These are phyloP conservation scores for Hyphopichia buzzinii DNA, from an alignment of 1,139 yeast species.

Conservation along the genomic window DNA sequence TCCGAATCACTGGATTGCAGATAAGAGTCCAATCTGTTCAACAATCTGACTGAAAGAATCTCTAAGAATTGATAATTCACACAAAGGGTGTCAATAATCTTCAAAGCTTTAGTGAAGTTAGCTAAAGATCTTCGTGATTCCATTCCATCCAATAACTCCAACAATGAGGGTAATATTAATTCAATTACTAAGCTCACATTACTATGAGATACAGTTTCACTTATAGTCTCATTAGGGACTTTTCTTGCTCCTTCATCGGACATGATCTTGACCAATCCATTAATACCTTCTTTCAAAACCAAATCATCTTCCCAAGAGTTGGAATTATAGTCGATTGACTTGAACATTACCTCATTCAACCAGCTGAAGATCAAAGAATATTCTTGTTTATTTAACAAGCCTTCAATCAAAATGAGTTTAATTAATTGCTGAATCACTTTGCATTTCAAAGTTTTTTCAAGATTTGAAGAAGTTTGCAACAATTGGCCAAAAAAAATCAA, in stretches of 20 bases:
- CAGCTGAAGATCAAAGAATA: constrained; percentile 62
- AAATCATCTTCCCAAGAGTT: constrained; percentile 33
- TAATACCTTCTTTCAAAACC: constrained; percentile 37
- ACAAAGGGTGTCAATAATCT: constrained; percentile 43
- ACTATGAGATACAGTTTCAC: constrained; percentile 8
- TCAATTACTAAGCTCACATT: constrained; percentile 47
- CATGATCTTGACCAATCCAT: constrained; percentile 53
- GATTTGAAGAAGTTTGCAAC: constrained; percentile 60
- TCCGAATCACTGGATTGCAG: constrained; percentile 8
- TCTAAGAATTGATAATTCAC: constrained; percentile 49
- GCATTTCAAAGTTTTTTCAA: constrained; percentile 68
- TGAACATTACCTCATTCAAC: constrained; percentile 55
- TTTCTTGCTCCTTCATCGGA: constrained; percentile 11
- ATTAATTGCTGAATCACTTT: constrained; percentile 65
- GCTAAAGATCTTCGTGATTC: constrained; percentile 13
- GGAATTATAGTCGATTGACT: constrained; percentile 36
- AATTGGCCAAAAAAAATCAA: constrained; percentile 64
- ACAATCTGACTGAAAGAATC: constrained; percentile 47
- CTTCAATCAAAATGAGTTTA: constrained; percentile 46
- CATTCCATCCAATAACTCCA: constrained; percentile 46
- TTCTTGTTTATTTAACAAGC: constrained; percentile 53
- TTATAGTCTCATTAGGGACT: constrained; percentile 22
- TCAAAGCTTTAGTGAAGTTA: constrained; percentile 31
- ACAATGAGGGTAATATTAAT: constrained; percentile 57
- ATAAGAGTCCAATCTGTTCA: constrained; percentile 36